Conservation (phyloP, 83 land plant genomes). For the Diphasiastrum complanatum region DNA sequence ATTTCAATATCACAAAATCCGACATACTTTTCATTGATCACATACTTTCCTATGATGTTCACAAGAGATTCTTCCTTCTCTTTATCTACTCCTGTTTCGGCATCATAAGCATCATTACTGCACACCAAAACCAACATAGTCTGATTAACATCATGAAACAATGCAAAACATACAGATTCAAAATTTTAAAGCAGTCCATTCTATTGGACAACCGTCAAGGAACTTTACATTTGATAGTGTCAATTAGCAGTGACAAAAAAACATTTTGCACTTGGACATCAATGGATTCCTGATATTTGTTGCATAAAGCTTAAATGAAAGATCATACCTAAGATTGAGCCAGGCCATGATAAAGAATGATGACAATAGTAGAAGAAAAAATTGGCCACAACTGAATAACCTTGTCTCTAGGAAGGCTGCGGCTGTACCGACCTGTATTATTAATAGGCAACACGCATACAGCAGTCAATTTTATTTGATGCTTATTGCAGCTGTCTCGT, state of each 20-base stretch:
- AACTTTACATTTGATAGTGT: conserved; percentile 1
- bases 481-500: too few species aligned
- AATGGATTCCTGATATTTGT: not conserved
- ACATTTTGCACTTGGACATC: not conserved
- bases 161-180: not conserved
- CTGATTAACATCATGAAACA: not conserved
- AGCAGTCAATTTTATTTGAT: too few species aligned
- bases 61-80: conserved; percentile 91
- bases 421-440: conserved; percentile 85
- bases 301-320: not conserved
- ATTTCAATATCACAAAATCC: too few species aligned
- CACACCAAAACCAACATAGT: not conserved
- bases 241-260: not conserved
- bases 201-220: too few species aligned
- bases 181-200: not conserved
- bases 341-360: conserved; percentile 70
- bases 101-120: conserved; percentile 98
- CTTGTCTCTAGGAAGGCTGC: conserved; percentile 63
- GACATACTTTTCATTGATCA: too few species aligned
- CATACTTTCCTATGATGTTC: conserved; percentile 78
- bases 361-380: conserved; percentile 47
- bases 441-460: too few species aligned
- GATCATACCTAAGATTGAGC: conserved; percentile 76
- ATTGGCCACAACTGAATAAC: conserved; percentile 42
- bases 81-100: conserved; percentile 88